Conservation (phyloP, 164 flowering plant genomes). For the Akebia trifoliata region DNA sequence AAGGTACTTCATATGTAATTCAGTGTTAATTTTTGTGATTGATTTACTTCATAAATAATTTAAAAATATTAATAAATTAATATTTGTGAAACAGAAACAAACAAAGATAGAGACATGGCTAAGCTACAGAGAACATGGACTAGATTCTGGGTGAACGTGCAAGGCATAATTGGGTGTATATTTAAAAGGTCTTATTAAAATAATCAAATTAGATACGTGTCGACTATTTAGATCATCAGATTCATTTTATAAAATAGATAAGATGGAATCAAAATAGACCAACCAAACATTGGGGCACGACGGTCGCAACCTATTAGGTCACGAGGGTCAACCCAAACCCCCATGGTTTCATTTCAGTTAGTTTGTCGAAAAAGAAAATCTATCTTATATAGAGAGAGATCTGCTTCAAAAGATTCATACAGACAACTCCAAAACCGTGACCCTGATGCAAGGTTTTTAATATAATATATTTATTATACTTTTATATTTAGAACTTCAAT, state of each 20-base stretch:
- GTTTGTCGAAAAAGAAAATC: no score
- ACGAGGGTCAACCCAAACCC: neutral
- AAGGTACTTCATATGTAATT: no score
- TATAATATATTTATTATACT: no score
- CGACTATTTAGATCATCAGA: neutral
- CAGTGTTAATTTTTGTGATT: no score
- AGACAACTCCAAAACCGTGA: no score
- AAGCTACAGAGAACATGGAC: neutral
- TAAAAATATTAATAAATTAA: no score
- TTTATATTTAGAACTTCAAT: no score
- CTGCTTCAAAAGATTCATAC: no score
- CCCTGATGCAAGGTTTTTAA: no score
- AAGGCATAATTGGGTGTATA: slow-evolving; percentile 3
- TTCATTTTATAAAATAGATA: neutral
- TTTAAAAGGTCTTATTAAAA: no score
- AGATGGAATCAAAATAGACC: neutral
- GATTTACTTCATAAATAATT: no score
- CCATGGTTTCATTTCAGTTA: neutral
- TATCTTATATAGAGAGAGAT: no score
- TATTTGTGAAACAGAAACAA: neutral
- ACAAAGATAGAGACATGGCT: neutral
- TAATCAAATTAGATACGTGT: slow-evolving; percentile 1
- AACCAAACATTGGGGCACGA: slow-evolving; percentile 2
- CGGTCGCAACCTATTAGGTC: neutral
- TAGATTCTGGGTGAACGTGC: slow-evolving; percentile 18